A percentile compares a stretch with the other conserved stretches of the same genome.
Conservation (phyloP, 768 basidiomycete genomes). For the Rhizopogon salebrosus region DNA sequence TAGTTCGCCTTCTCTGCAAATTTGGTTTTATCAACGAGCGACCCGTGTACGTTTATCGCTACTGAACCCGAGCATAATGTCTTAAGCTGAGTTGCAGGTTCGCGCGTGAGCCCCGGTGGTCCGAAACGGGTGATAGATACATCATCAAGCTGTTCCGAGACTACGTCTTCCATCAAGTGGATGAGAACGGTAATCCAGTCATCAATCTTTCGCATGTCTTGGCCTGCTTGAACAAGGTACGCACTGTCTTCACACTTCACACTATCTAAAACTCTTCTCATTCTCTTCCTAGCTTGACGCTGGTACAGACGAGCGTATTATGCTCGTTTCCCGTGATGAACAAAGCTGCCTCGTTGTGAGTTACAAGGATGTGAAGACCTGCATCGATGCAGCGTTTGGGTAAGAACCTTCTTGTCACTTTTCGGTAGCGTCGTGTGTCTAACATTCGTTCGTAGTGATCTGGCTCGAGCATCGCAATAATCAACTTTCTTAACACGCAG, state of each 20-base stretch:
- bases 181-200: constrained; percentile 84
- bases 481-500: constrained; percentile 10
- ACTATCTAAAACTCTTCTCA: background rate
- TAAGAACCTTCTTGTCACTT: constrained; percentile 29
- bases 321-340: constrained; percentile 93
- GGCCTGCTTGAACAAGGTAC: constrained; percentile 89
- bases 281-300: constrained; percentile 66
- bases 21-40: constrained; percentile 98
- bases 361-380: constrained; percentile 86
- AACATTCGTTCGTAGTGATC: constrained; percentile 35
- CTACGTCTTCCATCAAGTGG: constrained; percentile 96
- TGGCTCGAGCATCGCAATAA: constrained; percentile 27
- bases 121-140: constrained; percentile 96
- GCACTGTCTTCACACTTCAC: constrained; percentile 4
- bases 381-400: constrained; percentile 81
- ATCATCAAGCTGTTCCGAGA: constrained; percentile 98
- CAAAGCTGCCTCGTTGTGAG: constrained; percentile 93
- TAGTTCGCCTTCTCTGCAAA: constrained; percentile 86
- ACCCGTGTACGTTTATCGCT: constrained; percentile 71
- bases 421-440: background rate
- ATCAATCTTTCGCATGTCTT: constrained; percentile 90
- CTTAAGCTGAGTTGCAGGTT: constrained; percentile 52
- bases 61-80: background rate
- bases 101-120: constrained; percentile 94
- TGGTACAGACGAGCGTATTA: constrained; percentile 89